These are phyloP conservation scores for Cunninghamia lanceolata DNA, from an alignment of 75 land plant species.

Conservation along the genomic window DNA sequence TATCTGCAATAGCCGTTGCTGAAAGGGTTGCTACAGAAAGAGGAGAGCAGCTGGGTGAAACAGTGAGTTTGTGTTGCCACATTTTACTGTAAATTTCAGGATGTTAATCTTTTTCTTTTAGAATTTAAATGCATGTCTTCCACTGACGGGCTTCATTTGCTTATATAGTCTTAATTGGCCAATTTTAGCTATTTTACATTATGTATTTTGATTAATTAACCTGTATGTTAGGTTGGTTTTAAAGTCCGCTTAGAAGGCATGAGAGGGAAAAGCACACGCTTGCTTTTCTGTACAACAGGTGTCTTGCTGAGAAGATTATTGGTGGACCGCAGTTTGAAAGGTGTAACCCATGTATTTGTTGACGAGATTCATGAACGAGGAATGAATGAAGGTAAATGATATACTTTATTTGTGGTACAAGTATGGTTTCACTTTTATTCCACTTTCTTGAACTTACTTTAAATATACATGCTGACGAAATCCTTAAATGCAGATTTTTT, in stretches of 20 bases:
- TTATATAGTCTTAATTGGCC: neutral
- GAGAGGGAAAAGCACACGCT: constrained; percentile 83
- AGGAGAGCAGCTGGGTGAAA: constrained; percentile 90
- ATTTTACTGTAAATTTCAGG: neutral
- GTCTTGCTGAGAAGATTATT: constrained; percentile 86
- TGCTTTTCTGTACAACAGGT: constrained; percentile 97
- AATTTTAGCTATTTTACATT: neutral
- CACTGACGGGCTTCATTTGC: neutral
- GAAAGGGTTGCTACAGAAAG: constrained; percentile 95
- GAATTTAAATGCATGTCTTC: neutral
- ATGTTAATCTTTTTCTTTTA: neutral
- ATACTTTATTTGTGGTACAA: neutral
- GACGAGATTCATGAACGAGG: constrained; percentile 99
- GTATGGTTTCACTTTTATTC: neutral
- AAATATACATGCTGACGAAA: neutral
- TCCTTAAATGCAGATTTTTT: constrained; percentile 58
- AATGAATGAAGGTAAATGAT: constrained; percentile 90
- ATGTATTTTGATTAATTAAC: neutral
- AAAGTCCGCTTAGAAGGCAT: constrained; percentile 97
- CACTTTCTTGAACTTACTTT: neutral
- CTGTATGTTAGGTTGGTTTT: constrained; percentile 77
- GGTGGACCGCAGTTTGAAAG: constrained; percentile 74
- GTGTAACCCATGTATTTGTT: constrained; percentile 93
- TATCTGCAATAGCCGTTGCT: constrained; percentile 95
- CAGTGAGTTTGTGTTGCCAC: constrained; percentile 45